A percentile compares a stretch with the other conserved stretches of the same genome.
Evolutionary conservation across 179 eudicot genomes (phyloP).

Genomic region (Patellifolia procumbens): DNA sequence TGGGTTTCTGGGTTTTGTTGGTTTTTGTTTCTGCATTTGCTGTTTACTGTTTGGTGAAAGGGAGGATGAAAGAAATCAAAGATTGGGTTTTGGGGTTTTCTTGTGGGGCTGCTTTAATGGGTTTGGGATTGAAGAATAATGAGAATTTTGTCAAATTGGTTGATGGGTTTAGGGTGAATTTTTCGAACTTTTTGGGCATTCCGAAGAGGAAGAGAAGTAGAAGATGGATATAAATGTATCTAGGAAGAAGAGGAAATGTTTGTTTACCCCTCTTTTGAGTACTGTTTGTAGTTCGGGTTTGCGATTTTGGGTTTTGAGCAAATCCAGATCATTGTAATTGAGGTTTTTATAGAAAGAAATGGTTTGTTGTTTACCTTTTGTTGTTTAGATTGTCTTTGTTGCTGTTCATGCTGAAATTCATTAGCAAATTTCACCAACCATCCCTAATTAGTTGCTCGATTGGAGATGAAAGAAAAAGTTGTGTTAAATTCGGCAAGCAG

Average conservation of each 20-base stretch:
- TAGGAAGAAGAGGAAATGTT: neutral
- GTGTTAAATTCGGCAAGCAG: too few relatives aligned
- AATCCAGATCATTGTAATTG: neutral
- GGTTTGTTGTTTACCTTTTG: neutral
- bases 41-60: constrained; percentile 32
- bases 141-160: constrained; percentile 36
- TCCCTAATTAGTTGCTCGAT: too few relatives aligned
- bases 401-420: too few relatives aligned
- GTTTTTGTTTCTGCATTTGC: constrained; percentile 34
- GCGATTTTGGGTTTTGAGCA: neutral
- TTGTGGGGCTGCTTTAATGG: constrained; percentile 58
- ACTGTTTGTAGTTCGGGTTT: constrained; percentile 3
- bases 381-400: neutral
- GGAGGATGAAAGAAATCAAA: constrained; percentile 45
- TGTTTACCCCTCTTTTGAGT: neutral
- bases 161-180: constrained; percentile 34
- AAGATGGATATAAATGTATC: constrained; percentile 25
- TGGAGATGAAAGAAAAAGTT: too few relatives aligned
- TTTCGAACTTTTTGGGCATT: constrained; percentile 16
- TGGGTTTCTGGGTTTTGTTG: constrained; percentile 34
- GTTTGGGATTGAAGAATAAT: constrained; percentile 46
- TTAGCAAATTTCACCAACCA: too few relatives aligned
- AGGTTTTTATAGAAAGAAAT: neutral
- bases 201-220: constrained; percentile 36
- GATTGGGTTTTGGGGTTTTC: constrained; percentile 68